Conservation (phyloP, 2,329 filamentous ascomycete genomes). For the Pleoardoris graminearum region DNA sequence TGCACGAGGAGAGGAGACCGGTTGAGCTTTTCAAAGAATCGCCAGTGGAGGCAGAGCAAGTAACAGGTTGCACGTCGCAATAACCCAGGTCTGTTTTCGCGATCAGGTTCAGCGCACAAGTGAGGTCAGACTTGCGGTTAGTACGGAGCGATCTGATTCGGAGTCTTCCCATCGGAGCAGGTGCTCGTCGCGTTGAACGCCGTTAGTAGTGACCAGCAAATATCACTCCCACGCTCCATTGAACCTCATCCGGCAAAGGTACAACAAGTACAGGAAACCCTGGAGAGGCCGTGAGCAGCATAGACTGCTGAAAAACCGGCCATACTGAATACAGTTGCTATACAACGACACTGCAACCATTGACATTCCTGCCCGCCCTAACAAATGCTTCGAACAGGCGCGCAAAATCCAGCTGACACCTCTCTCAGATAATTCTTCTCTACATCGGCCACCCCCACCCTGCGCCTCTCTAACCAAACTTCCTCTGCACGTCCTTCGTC, state of each 20-base stretch:
- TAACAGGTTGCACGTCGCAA: background rate
- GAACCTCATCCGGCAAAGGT: no score
- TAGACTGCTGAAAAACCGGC: no score
- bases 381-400: no score
- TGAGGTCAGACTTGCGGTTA: conserved; percentile 5
- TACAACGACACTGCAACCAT: no score
- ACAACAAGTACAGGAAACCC: no score
- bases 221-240: no score
- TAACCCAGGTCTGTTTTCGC: background rate
- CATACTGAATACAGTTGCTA: no score
- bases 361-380: no score
- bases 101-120: background rate
- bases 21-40: background rate
- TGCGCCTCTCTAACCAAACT: background rate
- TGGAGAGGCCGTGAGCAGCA: no score
- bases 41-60: background rate
- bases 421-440: no score
- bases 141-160: conserved; percentile 2
- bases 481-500: background rate
- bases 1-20: background rate
- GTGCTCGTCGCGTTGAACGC: background rate
- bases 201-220: background rate
- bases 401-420: no score
- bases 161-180: background rate
- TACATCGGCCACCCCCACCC: no score